Conservation (phyloP, 169 alveolate species). For the Plasmodium yoelii region DNA sequence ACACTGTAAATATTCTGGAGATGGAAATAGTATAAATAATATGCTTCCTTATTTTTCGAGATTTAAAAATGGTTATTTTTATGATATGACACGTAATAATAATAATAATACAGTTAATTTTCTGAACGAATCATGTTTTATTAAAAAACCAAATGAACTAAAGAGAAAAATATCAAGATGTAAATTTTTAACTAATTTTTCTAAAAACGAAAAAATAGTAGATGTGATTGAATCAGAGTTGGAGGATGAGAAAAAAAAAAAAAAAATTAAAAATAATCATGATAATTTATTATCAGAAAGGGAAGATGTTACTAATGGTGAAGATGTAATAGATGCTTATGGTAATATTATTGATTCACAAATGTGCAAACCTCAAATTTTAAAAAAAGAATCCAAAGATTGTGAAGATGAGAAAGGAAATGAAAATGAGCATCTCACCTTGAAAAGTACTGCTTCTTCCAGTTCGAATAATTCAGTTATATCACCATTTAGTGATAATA, state of each 20-base stretch:
- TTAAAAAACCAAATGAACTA: constrained; percentile 26
- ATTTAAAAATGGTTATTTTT: not conserved
- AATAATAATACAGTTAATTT: not conserved
- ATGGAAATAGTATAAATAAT: not conserved
- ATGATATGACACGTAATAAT: not conserved
- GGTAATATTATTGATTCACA: constrained; percentile 7
- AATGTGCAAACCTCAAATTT: not conserved
- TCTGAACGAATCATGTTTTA: constrained; percentile 33
- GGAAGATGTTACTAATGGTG: not conserved
- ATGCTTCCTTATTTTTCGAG: no score
- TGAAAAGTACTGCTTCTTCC: constrained; percentile 3
- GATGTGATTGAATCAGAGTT: constrained; percentile 1
- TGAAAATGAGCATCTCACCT: constrained; percentile 11
- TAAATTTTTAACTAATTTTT: constrained; percentile 22
- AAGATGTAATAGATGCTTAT: not conserved
- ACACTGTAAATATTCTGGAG: not conserved
- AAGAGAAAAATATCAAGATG: constrained; percentile 55
- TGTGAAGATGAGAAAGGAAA: constrained; percentile 17
- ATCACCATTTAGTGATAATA: constrained; percentile 17
- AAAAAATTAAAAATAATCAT: constrained; percentile 5
- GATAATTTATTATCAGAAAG: not conserved
- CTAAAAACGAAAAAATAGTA: constrained; percentile 36
- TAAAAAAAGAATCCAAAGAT: constrained; percentile 2
- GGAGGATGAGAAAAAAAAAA: not conserved
- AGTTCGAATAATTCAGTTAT: constrained; percentile 10